A percentile compares a stretch with the other conserved stretches of the same genome.
phyloP scores from a whole-genome alignment of 495 filamentous ascomycete species.

The Xylaria cubensis region DNA sequence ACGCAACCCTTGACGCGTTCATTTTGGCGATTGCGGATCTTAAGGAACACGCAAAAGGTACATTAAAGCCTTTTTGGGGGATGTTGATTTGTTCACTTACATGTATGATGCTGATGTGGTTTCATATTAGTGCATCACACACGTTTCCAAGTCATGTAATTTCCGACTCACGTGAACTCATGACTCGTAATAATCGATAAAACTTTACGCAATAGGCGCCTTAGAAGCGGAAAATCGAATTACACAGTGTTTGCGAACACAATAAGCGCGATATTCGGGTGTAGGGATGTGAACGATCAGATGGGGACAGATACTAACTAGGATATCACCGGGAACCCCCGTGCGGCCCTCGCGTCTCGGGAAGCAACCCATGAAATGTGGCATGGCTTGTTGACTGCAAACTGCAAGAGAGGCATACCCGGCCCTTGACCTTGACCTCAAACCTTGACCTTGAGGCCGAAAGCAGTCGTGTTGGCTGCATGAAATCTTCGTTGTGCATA shows the following conservation, averaged over 20 bases:
- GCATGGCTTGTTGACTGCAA: slow-evolving; percentile 14
- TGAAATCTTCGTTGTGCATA: slow-evolving; percentile 3
- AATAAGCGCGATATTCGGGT: neutral
- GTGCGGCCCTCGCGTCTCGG: slow-evolving; percentile 15
- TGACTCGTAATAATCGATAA: slow-evolving; percentile 8
- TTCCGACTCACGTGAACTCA: neutral
- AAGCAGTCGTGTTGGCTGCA: slow-evolving; percentile 17
- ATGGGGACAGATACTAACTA: slow-evolving; percentile 10
- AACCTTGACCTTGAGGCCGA: slow-evolving; percentile 18
- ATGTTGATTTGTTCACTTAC: neutral
- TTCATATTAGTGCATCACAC: neutral
- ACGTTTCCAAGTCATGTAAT: neutral
- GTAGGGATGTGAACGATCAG: slow-evolving; percentile 3
- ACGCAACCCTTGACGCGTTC: neutral
- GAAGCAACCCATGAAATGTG: slow-evolving; percentile 11
- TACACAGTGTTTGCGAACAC: neutral
- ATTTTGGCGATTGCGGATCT: too few species aligned
- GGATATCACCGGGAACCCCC: neutral
- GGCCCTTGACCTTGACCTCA: slow-evolving; percentile 8
- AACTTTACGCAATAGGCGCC: neutral
- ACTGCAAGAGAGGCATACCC: slow-evolving; percentile 13
- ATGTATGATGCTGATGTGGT: neutral
- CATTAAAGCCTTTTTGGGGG: neutral
- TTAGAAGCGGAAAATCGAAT: neutral
- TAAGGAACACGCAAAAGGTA: neutral